Conservation (phyloP, 2,329 filamentous ascomycete species). For the Paecilomyces fulvus region DNA sequence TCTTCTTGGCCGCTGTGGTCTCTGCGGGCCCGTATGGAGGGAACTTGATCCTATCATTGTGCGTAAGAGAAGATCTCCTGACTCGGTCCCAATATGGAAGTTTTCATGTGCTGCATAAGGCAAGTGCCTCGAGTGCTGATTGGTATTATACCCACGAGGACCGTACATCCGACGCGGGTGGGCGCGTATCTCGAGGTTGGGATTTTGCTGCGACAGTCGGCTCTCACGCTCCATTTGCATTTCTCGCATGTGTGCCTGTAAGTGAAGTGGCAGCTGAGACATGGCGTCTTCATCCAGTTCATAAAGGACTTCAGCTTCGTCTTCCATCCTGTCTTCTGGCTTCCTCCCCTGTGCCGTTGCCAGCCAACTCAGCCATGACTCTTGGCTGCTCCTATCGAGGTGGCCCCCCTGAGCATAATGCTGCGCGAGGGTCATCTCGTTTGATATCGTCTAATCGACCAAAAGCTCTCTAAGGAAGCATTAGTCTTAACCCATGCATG, state of each 20-base stretch:
- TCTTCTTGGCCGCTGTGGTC: background rate
- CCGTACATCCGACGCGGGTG: background rate
- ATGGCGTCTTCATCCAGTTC: constrained; percentile 19
- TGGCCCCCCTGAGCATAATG: background rate
- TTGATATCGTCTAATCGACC: background rate
- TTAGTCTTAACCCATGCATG: background rate
- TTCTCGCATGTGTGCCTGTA: constrained; percentile 18
- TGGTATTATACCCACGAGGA: background rate
- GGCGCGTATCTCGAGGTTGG: constrained; percentile 5
- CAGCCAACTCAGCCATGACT: background rate
- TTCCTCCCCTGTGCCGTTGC: background rate
- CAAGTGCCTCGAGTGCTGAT: background rate
- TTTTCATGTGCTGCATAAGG: background rate
- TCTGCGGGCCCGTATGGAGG: background rate
- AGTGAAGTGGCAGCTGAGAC: constrained; percentile 14
- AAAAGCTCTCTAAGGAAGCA: background rate
- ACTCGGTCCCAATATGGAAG: background rate
- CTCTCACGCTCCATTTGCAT: constrained; percentile 16
- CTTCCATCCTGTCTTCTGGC: constrained; percentile 5
- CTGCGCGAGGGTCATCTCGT: background rate
- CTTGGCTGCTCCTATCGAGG: background rate
- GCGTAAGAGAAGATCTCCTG: background rate
- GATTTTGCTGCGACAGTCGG: constrained; percentile 9
- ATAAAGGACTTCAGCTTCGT: constrained; percentile 21
- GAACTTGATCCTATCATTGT: background rate